phyloP scores from a whole-genome alignment of 176 grass and related monocot genomes.

The Musa troglodytarum region DNA sequence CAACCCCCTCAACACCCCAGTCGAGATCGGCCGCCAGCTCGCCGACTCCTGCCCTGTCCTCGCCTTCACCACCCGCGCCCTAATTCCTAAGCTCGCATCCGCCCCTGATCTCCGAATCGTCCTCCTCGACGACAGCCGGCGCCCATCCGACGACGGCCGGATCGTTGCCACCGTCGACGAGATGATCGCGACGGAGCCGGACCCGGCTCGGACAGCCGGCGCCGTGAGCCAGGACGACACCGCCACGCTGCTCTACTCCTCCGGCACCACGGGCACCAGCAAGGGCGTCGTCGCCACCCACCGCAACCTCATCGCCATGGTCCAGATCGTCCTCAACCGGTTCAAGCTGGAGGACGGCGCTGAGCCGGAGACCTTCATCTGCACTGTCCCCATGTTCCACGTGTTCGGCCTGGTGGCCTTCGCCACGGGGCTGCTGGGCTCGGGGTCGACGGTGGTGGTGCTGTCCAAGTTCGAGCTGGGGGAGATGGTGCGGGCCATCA shows the following conservation, averaged over 20 bases:
- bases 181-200: conserved; percentile 44
- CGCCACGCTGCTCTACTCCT: conserved; percentile 93
- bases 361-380: conserved; percentile 59
- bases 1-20: conserved; percentile 73
- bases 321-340: conserved; percentile 74
- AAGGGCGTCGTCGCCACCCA: conserved; percentile 93
- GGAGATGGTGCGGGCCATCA: conserved; percentile 74
- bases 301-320: conserved; percentile 84
- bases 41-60: conserved; percentile 64
- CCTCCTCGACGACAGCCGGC: conserved; percentile 38
- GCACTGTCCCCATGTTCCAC: conserved; percentile 96
- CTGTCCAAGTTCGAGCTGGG: conserved; percentile 82
- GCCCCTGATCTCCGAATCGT: conserved; percentile 36
- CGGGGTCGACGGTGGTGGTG: conserved; percentile 75
- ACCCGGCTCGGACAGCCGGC: conserved; percentile 19
- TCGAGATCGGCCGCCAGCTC: conserved; percentile 81
- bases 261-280: conserved; percentile 81
- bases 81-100: conserved; percentile 52
- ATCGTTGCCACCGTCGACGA: conserved; percentile 62
- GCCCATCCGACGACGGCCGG: conserved; percentile 26
- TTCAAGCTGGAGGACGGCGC: conserved; percentile 59
- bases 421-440: conserved; percentile 81
- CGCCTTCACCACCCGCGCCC: conserved; percentile 63
- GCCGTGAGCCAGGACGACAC: conserved; percentile 65
- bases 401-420: conserved; percentile 89